Conservation (phyloP, 2,329 filamentous ascomycete genomes). For the Amphichorda felina region DNA sequence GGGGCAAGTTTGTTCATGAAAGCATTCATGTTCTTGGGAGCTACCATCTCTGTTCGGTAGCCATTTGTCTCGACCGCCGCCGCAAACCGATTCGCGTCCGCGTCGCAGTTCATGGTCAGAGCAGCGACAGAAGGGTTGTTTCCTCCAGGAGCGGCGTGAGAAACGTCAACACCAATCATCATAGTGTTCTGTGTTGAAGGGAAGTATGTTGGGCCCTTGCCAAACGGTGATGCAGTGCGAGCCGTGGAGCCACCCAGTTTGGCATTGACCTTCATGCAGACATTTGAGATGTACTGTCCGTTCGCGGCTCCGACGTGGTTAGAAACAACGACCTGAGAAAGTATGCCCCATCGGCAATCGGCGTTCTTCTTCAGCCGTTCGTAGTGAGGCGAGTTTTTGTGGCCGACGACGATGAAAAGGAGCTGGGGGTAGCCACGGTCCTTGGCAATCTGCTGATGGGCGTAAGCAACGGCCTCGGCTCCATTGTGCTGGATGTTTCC, state of each 20-base stretch:
- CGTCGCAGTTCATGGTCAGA: slow-evolving; percentile 72
- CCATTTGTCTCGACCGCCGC: slow-evolving; percentile 78
- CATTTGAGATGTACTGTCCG: slow-evolving; percentile 82
- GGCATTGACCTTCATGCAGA: slow-evolving; percentile 92
- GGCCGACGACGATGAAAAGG: slow-evolving; percentile 64
- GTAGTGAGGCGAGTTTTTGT: slow-evolving; percentile 62
- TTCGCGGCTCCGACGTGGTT: slow-evolving; percentile 23
- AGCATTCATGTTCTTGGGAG: slow-evolving; percentile 47
- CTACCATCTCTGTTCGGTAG: slow-evolving; percentile 68
- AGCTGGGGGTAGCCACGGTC: slow-evolving; percentile 54
- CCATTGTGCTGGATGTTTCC: slow-evolving; percentile 22
- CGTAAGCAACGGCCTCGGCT: slow-evolving; percentile 35
- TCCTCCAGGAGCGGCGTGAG: slow-evolving; percentile 63
- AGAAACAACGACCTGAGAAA: slow-evolving; percentile 59
- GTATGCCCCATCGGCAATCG: slow-evolving; percentile 74
- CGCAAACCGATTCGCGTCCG: slow-evolving; percentile 59
- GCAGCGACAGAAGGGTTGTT: slow-evolving; percentile 68
- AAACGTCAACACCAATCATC: slow-evolving; percentile 86
- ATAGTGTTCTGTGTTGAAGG: slow-evolving; percentile 47
- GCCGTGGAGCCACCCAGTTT: slow-evolving; percentile 81
- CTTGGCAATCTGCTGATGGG: slow-evolving; percentile 37
- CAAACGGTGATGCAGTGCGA: slow-evolving; percentile 23
- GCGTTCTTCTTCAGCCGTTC: slow-evolving; percentile 79
- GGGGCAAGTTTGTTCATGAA: slow-evolving; percentile 54
- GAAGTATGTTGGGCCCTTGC: slow-evolving; percentile 17